These are phyloP conservation scores for Lyophyllum atratum DNA, from an alignment of 768 basidiomycete species.

Conservation along the genomic window DNA sequence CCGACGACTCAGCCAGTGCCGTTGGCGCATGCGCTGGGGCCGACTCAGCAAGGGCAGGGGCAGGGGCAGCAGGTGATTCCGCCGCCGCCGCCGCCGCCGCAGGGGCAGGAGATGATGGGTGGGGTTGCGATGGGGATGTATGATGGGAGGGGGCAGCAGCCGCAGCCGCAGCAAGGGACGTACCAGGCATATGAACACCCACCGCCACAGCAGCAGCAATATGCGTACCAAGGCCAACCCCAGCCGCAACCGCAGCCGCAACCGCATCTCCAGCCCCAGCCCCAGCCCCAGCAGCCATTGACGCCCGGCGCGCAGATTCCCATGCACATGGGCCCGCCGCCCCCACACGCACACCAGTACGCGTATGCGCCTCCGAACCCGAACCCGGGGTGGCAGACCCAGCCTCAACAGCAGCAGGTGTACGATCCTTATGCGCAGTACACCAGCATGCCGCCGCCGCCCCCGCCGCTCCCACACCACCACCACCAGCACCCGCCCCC, in stretches of 20 bases:
- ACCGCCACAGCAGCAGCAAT: slow-evolving; percentile 5
- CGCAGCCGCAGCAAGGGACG: neutral
- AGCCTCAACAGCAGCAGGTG: slow-evolving; percentile 10
- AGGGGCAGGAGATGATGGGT: slow-evolving; percentile 1
- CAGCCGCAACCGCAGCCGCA: neutral
- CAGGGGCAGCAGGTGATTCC: neutral
- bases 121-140: neutral
- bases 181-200: neutral
- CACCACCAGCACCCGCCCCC: neutral
- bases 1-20: slow-evolving; percentile 22
- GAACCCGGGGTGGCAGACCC: slow-evolving; percentile 15
- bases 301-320: neutral
- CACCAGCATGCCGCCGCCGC: neutral
- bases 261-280: neutral
- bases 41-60: slow-evolving; percentile 1
- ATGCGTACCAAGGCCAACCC: slow-evolving; percentile 1
- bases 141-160: neutral
- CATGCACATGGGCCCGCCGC: neutral
- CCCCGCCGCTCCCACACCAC: neutral
- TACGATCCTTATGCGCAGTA: slow-evolving; percentile 19
- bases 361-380: neutral
- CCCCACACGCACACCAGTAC: neutral
- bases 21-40: slow-evolving; percentile 3
- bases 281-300: neutral
- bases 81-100: neutral